Evolutionary conservation across 441 rosid genomes (phyloP).

Genomic region (Euphorbia corollata): DNA sequence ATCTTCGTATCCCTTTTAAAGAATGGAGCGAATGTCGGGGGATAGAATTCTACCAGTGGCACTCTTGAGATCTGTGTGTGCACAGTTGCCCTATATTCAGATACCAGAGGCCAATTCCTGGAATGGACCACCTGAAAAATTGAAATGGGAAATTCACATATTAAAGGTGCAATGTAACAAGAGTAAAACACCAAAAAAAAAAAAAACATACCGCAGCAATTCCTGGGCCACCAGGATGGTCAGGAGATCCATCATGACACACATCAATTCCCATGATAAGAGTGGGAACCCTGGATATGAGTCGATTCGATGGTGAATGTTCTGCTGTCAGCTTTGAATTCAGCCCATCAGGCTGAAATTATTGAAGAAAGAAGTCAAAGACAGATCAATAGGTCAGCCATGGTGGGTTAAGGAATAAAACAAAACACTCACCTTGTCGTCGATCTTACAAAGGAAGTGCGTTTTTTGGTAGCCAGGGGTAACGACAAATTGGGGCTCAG

Average conservation of each 20-base stretch:
- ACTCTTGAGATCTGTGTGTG: slow-evolving; percentile 71
- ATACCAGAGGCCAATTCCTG: slow-evolving; percentile 73
- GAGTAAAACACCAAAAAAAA: too few relatives aligned
- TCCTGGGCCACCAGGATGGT: slow-evolving; percentile 62
- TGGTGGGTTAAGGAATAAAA: neutral
- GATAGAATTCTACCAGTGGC: slow-evolving; percentile 72
- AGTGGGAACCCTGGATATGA: slow-evolving; percentile 64
- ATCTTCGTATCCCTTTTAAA: slow-evolving; percentile 63
- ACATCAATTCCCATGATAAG: slow-evolving; percentile 80
- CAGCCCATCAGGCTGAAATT: slow-evolving; percentile 67
- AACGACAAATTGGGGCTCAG: too few relatives aligned
- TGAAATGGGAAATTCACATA: neutral
- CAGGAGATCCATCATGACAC: slow-evolving; percentile 79
- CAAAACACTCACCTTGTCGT: slow-evolving; percentile 49
- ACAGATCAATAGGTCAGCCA: slow-evolving; percentile 6
- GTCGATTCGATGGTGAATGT: slow-evolving; percentile 55
- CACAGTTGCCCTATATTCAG: slow-evolving; percentile 73
- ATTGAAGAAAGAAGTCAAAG: neutral
- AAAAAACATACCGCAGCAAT: slow-evolving; percentile 59
- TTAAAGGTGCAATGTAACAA: too few relatives aligned
- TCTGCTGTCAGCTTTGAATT: slow-evolving; percentile 56
- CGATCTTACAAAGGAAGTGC: slow-evolving; percentile 63
- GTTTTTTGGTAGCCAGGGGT: slow-evolving; percentile 69
- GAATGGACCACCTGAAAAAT: slow-evolving; percentile 58
- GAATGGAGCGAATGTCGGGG: too few relatives aligned